A percentile compares a stretch with the other conserved stretches of the same genome.
Evolutionary conservation across 2,329 filamentous ascomycete species (phyloP).

Genomic region (Achaetomium macrosporum): DNA sequence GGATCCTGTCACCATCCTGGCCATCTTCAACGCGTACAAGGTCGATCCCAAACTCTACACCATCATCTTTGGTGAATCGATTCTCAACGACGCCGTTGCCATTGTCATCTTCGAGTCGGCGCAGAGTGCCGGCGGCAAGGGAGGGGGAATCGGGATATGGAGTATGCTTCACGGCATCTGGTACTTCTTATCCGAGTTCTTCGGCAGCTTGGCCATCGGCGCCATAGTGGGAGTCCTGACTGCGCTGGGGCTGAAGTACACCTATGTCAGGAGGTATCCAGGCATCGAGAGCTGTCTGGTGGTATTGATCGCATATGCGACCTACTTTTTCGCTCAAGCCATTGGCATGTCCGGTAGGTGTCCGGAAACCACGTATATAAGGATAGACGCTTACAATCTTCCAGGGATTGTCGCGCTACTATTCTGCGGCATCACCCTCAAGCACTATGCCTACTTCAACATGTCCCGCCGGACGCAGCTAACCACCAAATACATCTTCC

Average conservation of each 20-base stretch:
- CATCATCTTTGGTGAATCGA: constrained; percentile 97
- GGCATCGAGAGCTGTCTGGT: constrained; percentile 97
- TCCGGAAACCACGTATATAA: neutral
- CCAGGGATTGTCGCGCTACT: constrained; percentile 89
- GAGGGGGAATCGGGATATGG: constrained; percentile 67
- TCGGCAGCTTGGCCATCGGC: constrained; percentile 85
- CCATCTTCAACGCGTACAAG: constrained; percentile 99
- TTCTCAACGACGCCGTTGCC: constrained; percentile 94
- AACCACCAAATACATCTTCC: constrained; percentile 96
- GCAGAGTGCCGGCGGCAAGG: constrained; percentile 74
- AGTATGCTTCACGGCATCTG: constrained; percentile 88
- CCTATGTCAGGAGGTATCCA: constrained; percentile 82
- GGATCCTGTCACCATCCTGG: constrained; percentile 93
- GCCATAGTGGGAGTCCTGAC: constrained; percentile 81
- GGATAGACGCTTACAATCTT: constrained; percentile 10
- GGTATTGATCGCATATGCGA: constrained; percentile 89
- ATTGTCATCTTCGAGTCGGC: constrained; percentile 98
- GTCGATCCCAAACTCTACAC: constrained; percentile 98
- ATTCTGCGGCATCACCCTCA: constrained; percentile 96
- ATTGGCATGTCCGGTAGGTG: constrained; percentile 85
- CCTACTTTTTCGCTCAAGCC: constrained; percentile 96
- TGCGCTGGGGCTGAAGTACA: constrained; percentile 87
- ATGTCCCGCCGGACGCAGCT: constrained; percentile 97
- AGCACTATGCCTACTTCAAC: constrained; percentile 99
- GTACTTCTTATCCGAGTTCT: constrained; percentile 93